A percentile compares a stretch with the other conserved stretches of the same genome.
phyloP scores from a whole-genome alignment of 345 rosid species.

The Brassica rapa region DNA sequence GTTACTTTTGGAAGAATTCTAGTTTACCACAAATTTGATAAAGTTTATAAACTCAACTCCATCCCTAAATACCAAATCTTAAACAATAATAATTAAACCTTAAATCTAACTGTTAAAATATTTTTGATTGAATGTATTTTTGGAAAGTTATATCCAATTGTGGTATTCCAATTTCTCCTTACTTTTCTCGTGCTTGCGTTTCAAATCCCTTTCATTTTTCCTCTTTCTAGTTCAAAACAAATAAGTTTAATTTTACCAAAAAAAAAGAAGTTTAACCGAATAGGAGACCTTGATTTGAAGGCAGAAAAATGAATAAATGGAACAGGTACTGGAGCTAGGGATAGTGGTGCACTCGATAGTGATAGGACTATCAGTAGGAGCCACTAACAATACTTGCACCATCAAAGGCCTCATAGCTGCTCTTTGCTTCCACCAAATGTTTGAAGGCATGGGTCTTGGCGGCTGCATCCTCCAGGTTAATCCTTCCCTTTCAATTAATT shows the following conservation, averaged over 20 bases:
- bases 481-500: not conserved
- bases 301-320: not conserved
- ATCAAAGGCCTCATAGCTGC: conserved; percentile 62
- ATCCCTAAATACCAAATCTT: no score
- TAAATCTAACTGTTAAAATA: no score
- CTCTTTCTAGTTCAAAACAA: not conserved
- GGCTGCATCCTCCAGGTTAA: conserved; percentile 56
- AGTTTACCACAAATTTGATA: no score
- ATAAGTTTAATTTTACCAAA: not conserved
- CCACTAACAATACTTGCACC: conserved; percentile 54
- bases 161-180: no score
- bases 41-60: no score
- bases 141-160: no score
- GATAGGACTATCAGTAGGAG: conserved; percentile 68
- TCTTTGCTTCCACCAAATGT: conserved; percentile 72
- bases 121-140: no score
- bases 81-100: no score
- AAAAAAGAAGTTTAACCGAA: not conserved
- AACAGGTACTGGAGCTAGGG: conserved; percentile 68
- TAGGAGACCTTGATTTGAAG: not conserved
- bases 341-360: conserved; percentile 71
- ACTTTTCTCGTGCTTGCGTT: not conserved
- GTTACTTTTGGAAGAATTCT: no score
- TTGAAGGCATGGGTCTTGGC: conserved; percentile 47
- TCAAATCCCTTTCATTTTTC: not conserved